Base-by-base conservation (phyloP, 441 rosid genomes). In the Erodium texanum region DNA sequence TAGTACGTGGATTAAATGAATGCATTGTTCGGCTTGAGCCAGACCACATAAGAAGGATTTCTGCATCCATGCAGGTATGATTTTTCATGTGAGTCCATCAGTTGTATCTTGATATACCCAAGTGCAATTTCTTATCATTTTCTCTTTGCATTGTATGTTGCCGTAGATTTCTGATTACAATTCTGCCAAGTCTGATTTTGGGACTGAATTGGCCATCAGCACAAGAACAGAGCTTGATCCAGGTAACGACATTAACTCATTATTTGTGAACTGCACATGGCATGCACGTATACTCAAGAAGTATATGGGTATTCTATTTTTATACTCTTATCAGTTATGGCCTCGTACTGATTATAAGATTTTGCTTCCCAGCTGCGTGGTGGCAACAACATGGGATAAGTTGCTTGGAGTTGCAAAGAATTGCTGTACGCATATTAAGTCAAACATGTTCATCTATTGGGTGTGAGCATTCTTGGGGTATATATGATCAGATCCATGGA, bases 61-160 rank as follows among this genome's bases (percentile, higher is more conserved):
- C 90, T 74, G 96, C 93, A 69, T 83, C 96, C 71, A 88, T 81
- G 92, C 97, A 90, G 90, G 98, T 93, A 80, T 29, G 38, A 7
- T 62, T 69, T 69, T 66, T 43, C 27, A 14, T 32, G 16, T 56
- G 50, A 66, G 66, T 34, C 68, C 23, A 54, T 54, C 67, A 32
- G 12, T 5, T 59, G 62, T 71, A 22, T 50, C 61, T 61, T 67
- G 29, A 50, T 71, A 38, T 74, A 14, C 58, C 36, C 27, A 32
- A 24, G 38, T 36, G 3, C 24, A 63, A 70, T 24, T 71, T 64
- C 34, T 71, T 9, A 34, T 50, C 10, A 22, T 74, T 24, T 41
- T 58, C 54, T 59, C 36, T 58, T 4, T 59, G 50, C 36, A 19
- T 68, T 68, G 7, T 22, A 15, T 34, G 43, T 14, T 48, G 14